Conservation (phyloP, 495 filamentous ascomycete genomes). For the Annulohypoxylon nitens region DNA sequence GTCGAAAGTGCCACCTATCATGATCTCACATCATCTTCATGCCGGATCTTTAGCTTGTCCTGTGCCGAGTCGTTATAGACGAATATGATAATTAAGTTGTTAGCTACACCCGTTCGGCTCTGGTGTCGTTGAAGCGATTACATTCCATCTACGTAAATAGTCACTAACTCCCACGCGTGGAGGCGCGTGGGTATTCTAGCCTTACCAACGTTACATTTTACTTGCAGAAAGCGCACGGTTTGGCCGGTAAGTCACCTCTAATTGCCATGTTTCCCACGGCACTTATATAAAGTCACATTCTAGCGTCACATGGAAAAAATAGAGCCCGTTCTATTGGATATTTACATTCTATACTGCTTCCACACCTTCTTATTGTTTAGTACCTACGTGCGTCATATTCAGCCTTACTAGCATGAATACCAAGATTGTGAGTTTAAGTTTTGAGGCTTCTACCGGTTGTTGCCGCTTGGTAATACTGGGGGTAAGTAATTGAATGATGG, state of each 20-base stretch:
- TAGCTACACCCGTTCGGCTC: not conserved
- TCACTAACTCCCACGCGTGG: not conserved
- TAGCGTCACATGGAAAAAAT: constrained; percentile 4
- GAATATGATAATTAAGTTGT: not conserved
- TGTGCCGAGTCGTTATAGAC: not conserved
- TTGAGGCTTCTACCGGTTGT: not conserved
- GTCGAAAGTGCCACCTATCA: constrained; percentile 26
- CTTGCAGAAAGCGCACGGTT: not conserved
- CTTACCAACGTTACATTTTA: constrained; percentile 29
- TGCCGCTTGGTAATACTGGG: not conserved
- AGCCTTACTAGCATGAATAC: not conserved
- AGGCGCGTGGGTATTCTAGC: constrained; percentile 1
- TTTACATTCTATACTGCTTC: not conserved
- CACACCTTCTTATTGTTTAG: not conserved
- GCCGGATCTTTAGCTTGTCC: not conserved
- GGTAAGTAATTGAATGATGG: not conserved
- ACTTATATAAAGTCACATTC: not conserved
- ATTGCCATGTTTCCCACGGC: not conserved
- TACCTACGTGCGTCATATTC: not conserved
- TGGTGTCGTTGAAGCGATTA: not conserved
- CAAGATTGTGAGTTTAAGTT: not conserved
- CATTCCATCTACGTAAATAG: not conserved
- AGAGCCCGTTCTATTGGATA: not conserved
- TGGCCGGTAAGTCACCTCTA: constrained; percentile 1
- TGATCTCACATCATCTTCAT: constrained; percentile 37